phyloP scores from a whole-genome alignment of 768 basidiomycete genomes.

The Mycena galopus region DNA sequence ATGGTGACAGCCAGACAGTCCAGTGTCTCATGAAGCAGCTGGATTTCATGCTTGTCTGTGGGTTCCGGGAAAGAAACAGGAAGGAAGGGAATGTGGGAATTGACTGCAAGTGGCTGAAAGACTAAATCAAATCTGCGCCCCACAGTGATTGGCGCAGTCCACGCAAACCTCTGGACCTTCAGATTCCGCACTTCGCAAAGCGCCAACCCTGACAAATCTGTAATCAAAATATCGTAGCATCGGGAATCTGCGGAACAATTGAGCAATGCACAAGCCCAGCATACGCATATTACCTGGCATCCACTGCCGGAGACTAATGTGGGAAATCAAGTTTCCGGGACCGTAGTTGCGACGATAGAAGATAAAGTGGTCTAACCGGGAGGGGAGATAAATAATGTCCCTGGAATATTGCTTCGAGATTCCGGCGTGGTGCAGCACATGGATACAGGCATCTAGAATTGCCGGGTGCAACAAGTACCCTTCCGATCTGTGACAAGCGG shows the following conservation, averaged over 20 bases:
- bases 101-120: neutral
- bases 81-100: neutral
- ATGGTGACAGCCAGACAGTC: no score
- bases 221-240: slow-evolving; percentile 12
- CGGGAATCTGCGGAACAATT: neutral
- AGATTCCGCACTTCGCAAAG: slow-evolving; percentile 12
- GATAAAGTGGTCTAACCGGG: slow-evolving; percentile 1
- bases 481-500: neutral
- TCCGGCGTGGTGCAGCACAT: slow-evolving; percentile 7
- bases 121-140: slow-evolving; percentile 3
- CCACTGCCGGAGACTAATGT: slow-evolving; percentile 3
- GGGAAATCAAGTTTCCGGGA: slow-evolving; percentile 18
- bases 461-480: slow-evolving; percentile 12
- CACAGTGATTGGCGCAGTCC: neutral
- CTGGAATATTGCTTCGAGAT: slow-evolving; percentile 11
- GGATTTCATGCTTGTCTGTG: no score
- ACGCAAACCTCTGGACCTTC: neutral
- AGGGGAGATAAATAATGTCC: slow-evolving; percentile 15
- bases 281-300: neutral
- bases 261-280: neutral
- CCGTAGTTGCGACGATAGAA: neutral
- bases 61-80: no score
- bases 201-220: neutral
- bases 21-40: no score
- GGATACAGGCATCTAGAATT: slow-evolving; percentile 13